Evolutionary conservation across 148 eudicot species (phyloP).

Genomic region (Persicaria tinctoria): DNA sequence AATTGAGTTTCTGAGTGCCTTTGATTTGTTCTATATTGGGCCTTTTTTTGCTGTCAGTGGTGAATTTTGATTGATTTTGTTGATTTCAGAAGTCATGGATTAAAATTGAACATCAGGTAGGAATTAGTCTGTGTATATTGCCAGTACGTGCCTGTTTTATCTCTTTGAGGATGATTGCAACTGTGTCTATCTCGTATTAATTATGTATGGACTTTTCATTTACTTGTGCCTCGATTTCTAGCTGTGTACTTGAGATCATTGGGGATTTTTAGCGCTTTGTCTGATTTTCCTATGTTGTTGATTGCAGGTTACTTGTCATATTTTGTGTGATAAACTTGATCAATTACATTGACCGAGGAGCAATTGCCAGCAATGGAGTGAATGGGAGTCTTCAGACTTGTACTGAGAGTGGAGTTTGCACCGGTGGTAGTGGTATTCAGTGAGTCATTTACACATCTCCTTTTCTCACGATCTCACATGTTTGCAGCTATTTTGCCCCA

Average conservation of each 20-base stretch:
- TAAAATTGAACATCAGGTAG: background rate
- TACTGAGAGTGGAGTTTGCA: slow-evolving; percentile 31
- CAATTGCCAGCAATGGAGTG: slow-evolving; percentile 38
- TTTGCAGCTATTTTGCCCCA: background rate
- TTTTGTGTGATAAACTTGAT: slow-evolving; percentile 34
- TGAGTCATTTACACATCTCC: slow-evolving; percentile 13
- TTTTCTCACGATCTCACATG: background rate
- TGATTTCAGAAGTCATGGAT: background rate
- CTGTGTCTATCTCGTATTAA: background rate
- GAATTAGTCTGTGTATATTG: too few species aligned
- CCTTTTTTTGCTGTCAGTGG: background rate
- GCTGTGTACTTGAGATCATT: background rate
- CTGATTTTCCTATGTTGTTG: background rate
- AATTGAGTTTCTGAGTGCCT: background rate
- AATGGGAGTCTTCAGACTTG: slow-evolving; percentile 33
- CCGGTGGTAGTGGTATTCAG: slow-evolving; percentile 33
- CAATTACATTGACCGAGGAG: slow-evolving; percentile 39
- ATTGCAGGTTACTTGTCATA: slow-evolving; percentile 29
- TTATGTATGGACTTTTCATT: background rate
- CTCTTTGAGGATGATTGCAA: background rate
- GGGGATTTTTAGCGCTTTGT: background rate
- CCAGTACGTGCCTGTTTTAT: background rate
- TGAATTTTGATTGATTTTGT: background rate
- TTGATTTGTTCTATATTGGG: background rate
- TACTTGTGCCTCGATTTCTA: background rate